phyloP scores from a whole-genome alignment of 2,329 filamentous ascomycete genomes.

The Paecilomyces niveus region DNA sequence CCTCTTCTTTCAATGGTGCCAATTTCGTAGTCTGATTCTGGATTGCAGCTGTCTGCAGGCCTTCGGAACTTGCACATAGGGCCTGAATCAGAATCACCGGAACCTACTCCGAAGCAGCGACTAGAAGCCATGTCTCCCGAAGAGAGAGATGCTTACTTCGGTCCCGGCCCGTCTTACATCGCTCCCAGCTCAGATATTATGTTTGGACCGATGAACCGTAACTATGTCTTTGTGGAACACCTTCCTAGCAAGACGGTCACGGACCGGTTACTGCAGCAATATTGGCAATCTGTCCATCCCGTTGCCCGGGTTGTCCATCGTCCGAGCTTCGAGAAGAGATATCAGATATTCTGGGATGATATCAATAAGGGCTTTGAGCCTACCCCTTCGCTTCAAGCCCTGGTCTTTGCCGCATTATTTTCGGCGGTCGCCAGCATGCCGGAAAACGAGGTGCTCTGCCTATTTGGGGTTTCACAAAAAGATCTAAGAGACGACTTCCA shows the following conservation, averaged over 20 bases:
- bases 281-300: slow-evolving; percentile 61
- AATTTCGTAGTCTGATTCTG: neutral
- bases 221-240: slow-evolving; percentile 51
- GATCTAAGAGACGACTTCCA: slow-evolving; percentile 57
- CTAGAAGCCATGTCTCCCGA: neutral
- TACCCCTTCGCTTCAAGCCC: slow-evolving; percentile 56
- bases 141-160: slow-evolving; percentile 44
- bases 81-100: neutral
- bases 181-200: slow-evolving; percentile 62
- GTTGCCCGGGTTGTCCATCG: slow-evolving; percentile 62
- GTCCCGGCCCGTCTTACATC: slow-evolving; percentile 59
- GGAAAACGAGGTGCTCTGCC: slow-evolving; percentile 43
- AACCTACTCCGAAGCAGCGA: neutral
- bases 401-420: slow-evolving; percentile 64
- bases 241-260: slow-evolving; percentile 53
- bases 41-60: neutral
- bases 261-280: slow-evolving; percentile 58
- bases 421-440: slow-evolving; percentile 61
- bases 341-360: slow-evolving; percentile 59
- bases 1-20: neutral
- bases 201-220: slow-evolving; percentile 48
- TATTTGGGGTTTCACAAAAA: slow-evolving; percentile 52
- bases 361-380: slow-evolving; percentile 56
- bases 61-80: neutral
- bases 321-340: slow-evolving; percentile 59